Conservation (phyloP, 352 stramenopile species). For the Blastocystis sp. region DNA sequence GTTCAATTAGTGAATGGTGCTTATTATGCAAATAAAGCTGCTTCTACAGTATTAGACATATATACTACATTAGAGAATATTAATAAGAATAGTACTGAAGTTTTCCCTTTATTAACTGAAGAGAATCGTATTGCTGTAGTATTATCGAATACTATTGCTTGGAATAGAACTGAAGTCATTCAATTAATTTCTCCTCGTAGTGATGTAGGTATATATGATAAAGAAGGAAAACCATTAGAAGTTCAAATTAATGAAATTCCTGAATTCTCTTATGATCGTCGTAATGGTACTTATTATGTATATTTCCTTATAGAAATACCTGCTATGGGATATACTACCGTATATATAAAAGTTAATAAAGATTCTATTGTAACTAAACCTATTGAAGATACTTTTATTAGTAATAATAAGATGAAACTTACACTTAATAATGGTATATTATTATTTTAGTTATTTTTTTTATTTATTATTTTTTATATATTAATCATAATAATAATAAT, state of each 20-base stretch:
- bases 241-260: slow-evolving; percentile 35
- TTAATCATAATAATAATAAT: too few species aligned
- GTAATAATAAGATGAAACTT: slow-evolving; percentile 38
- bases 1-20: slow-evolving; percentile 62
- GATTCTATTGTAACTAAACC: too few species aligned
- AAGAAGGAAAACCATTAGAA: slow-evolving; percentile 18
- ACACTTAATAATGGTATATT: slow-evolving; percentile 26
- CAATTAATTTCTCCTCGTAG: slow-evolving; percentile 46
- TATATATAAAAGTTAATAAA: not conserved
- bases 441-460: too few species aligned
- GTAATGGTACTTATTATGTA: not conserved
- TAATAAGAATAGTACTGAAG: too few species aligned
- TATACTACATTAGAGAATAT: too few species aligned
- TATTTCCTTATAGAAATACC: not conserved
- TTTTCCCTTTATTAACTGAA: slow-evolving; percentile 43
- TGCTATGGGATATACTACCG: not conserved
- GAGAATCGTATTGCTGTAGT: slow-evolving; percentile 40
- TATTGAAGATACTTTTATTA: too few species aligned
- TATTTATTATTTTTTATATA: too few species aligned
- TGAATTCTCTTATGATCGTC: not conserved
- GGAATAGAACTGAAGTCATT: slow-evolving; percentile 43
- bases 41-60: too few species aligned
- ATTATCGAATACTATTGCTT: slow-evolving; percentile 40
- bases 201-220: slow-evolving; percentile 2
- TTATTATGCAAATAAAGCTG: too few species aligned